These are phyloP conservation scores for Myxozyma geophila DNA, from an alignment of 805 yeast genomes.

Conservation along the genomic window DNA sequence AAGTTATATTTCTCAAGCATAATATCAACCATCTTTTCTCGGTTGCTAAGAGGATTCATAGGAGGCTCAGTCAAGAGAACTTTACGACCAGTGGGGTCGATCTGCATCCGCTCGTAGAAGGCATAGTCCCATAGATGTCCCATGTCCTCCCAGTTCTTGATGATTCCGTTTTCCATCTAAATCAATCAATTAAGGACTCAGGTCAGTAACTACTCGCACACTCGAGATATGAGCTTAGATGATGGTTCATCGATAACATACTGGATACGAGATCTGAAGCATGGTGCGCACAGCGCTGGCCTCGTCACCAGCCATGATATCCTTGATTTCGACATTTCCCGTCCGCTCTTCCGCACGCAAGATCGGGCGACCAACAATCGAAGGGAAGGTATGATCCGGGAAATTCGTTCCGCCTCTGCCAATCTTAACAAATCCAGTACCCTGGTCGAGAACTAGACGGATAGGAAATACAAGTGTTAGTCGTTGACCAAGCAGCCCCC, in stretches of 20 bases:
- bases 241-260: constrained; percentile 15
- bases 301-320: constrained; percentile 97
- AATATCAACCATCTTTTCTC: constrained; percentile 89
- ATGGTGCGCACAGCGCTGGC: constrained; percentile 89
- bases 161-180: constrained; percentile 93
- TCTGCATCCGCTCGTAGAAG: constrained; percentile 85
- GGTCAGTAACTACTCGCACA: neutral
- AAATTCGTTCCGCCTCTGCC: constrained; percentile 97
- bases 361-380: constrained; percentile 96
- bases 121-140: constrained; percentile 98
- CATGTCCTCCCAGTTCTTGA: constrained; percentile 98
- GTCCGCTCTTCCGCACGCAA: constrained; percentile 93
- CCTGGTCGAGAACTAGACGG: constrained; percentile 86
- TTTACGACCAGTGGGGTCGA: constrained; percentile 74
- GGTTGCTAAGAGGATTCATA: constrained; percentile 89
- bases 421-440: constrained; percentile 77
- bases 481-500: constrained; percentile 3
- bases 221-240: too few relatives aligned
- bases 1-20: constrained; percentile 91
- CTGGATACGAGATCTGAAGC: constrained; percentile 89
- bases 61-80: constrained; percentile 96
- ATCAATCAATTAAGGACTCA: neutral
- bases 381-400: constrained; percentile 96
- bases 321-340: constrained; percentile 78
- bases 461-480: neutral